These are phyloP conservation scores for Aspergillus sparsus DNA, from an alignment of 495 filamentous ascomycete genomes.

Conservation along the genomic window DNA sequence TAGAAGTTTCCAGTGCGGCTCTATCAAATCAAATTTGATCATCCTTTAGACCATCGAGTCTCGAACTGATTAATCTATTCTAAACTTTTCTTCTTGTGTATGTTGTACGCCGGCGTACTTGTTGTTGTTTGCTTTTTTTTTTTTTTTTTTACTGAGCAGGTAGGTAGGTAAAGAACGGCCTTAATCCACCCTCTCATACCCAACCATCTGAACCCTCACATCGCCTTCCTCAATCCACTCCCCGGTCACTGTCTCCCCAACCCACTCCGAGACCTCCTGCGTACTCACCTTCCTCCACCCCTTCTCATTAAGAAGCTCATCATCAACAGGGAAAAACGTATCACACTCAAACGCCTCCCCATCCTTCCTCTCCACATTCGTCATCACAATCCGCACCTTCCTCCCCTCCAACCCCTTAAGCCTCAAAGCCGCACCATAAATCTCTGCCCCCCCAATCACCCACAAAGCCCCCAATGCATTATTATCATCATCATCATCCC, in stretches of 20 bases:
- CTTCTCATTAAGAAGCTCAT: conserved; percentile 27
- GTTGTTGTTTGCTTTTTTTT: too few species aligned
- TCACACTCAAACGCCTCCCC: conserved; percentile 77
- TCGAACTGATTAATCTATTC: too few species aligned
- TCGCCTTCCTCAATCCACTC: conserved; percentile 46
- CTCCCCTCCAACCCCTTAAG: conserved; percentile 21
- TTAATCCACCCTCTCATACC: conserved; percentile 40
- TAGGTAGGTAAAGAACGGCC: not conserved
- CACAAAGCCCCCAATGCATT: conserved; percentile 59
- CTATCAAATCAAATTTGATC: too few species aligned
- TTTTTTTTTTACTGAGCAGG: too few species aligned
- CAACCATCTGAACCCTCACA: conserved; percentile 47
- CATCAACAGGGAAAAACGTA: conserved; percentile 73
- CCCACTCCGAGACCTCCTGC: conserved; percentile 45
- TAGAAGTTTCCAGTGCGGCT: too few species aligned
- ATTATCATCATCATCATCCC: too few species aligned
- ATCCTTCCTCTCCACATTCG: conserved; percentile 45
- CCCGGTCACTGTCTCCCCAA: conserved; percentile 43
- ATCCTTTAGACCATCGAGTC: too few species aligned
- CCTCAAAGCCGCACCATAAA: conserved; percentile 71
- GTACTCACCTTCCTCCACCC: conserved; percentile 42
- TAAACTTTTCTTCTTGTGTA: too few species aligned
- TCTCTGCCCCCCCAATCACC: conserved; percentile 86
- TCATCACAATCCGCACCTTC: conserved; percentile 47
- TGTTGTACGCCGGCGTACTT: too few species aligned